Evolutionary conservation across 106 monocot species (phyloP), one percentile per base, ranked within the genome.

Genomic region (Dioscorea alata): DNA sequence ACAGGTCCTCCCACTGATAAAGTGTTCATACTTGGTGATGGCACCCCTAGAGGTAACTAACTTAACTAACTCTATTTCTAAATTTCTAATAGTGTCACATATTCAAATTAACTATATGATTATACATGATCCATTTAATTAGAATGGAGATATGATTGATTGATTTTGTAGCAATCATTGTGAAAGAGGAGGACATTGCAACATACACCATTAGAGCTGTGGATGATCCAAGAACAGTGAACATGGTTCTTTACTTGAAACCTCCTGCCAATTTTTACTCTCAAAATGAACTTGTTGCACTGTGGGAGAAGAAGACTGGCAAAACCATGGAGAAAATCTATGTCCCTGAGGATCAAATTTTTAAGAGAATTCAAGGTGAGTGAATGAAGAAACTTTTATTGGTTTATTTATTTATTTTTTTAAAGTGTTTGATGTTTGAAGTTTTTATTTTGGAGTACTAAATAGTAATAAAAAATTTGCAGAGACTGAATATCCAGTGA

Each of bases 171-270:
- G 93, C 70, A 16, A 71, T 88, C 4, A 89, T 76, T 58, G 70
- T 77, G 0, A 14, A 62, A 2, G 93, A 93, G 54, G 69, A 79
- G 49, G 93, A 93, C 53, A 70, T 89, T 1, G 86, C 64, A 14
- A 73, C 76, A 5, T 93, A 74, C 59, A 86, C 93, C 1, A 76
- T 93, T 23, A 72, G 64, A 61, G 71, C 93, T 0, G 79, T 75
- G 13, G 89, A 86, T 33, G 93, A 93, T 53, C 76, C 83, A 1
- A 71, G 93, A 48, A 81, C 93, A 0, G 31, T 93, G 52, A 93
- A 93, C 79, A 93, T 86, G 76, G 80, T 73, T 19, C 10, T 93
- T 15, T 84, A 84, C 57, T 0, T 93, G 17, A 79, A 74, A 23
- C 93, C 90, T 13, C 57, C 72, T 0, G 65, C 33, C 18, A 81